Base-by-base conservation (phyloP, 208 protist genomes). In the Balamuthia mandrillaris region DNA sequence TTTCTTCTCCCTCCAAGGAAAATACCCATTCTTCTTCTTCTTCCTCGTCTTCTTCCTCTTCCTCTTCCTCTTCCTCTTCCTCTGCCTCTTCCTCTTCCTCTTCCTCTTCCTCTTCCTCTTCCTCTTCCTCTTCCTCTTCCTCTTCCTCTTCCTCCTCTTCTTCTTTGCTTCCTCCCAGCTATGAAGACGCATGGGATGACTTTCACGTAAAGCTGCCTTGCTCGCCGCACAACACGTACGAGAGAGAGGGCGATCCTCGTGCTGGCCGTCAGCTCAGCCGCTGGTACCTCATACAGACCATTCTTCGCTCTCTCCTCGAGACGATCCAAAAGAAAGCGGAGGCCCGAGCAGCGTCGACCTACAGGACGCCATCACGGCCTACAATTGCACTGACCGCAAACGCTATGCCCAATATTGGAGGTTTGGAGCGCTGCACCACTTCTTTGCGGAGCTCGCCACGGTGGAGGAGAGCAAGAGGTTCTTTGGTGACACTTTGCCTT, bases 221-320 rank as follows among this genome's bases (percentile, higher is more conserved):
- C 47, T 78, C 68, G 14, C 68, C 68, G 7, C n/a, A 78, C 31
- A 78, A 78, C 68, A 78, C 68, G 27, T 78, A 78, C 45, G 45
- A 33, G 16, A 24, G 68, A 10, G 45, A 60, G 7, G 68, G 68
- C 0, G 29, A 42, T 3, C n/a, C 68, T 3, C 68, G 68, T 7
- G 52, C 68, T 10, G 45, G 68, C 21, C 68, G 68, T 18, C 68
- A 39, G 18, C 47, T 78, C 7, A 60, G 45, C 0, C 21, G 47
- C 29, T 78, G 68, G 68, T 78, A 78, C 24, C 68, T 78, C 14
- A 78, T 78, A 14, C 68, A 78, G 21, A 78, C 68, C 12, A 49
- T n/a, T 78, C 9, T 31, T 78, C 41, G 52, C 68, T 0, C 45
- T 78, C 7, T 49, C 68, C 68, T 27, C 58, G 4, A 42, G 68